Conservation (phyloP, 225 moss, liverwort and hornwort genomes). For the Asterella californica region DNA sequence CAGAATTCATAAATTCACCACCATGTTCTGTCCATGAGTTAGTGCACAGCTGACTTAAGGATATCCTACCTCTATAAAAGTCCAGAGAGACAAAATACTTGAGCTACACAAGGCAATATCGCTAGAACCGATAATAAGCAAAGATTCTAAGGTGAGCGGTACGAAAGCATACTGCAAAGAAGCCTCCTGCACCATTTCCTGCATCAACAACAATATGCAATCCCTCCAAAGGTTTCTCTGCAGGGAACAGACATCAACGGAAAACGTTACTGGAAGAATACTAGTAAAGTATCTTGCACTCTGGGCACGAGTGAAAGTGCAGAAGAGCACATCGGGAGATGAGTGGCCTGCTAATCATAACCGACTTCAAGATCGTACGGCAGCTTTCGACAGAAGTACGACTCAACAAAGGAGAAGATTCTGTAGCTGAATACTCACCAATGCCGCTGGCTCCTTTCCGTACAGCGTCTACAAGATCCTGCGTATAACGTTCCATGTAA, state of each 20-base stretch:
- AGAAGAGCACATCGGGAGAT: not conserved
- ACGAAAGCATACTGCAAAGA: slow-evolving; percentile 69
- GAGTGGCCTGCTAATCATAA: not conserved
- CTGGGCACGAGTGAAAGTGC: not conserved
- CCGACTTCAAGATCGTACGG: not conserved
- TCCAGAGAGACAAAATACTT: not conserved
- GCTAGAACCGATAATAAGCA: too few relatives aligned
- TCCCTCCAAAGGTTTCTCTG: slow-evolving; percentile 87
- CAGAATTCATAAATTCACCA: not conserved
- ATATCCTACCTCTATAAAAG: not conserved
- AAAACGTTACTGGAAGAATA: not conserved
- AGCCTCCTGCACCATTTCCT: slow-evolving; percentile 96
- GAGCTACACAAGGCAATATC: not conserved
- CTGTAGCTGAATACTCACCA: slow-evolving; percentile 46
- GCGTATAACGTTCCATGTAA: slow-evolving; percentile 88
- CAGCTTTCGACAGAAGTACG: not conserved
- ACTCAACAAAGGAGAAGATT: not conserved
- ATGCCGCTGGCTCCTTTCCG: slow-evolving; percentile 76
- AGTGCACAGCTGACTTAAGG: not conserved
- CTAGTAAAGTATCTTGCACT: not conserved
- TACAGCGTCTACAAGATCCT: slow-evolving; percentile 89
- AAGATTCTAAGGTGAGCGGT: not conserved
- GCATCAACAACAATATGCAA: slow-evolving; percentile 96
- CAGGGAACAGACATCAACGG: slow-evolving; percentile 8
- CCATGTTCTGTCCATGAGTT: not conserved